Evolutionary conservation across 179 eudicot species (phyloP).

Genomic region (Beta corolliflora): DNA sequence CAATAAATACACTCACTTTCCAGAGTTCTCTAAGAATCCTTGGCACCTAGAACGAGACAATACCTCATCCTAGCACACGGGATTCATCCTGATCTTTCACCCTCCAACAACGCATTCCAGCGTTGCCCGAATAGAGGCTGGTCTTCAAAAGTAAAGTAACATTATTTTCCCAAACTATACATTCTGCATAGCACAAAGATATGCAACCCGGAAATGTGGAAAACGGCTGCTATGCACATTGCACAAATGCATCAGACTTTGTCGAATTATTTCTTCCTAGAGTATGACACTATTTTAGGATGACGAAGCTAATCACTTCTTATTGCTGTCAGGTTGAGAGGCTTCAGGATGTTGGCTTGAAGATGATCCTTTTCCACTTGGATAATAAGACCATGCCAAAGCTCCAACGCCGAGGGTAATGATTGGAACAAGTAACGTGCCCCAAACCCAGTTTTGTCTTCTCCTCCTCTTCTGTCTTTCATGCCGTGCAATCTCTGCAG

Average conservation of each 20-base stretch:
- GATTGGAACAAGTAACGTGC: conserved; percentile 67
- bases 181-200: conserved; percentile 37
- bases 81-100: background rate
- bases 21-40: background rate
- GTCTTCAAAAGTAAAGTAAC: conserved; percentile 9
- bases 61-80: conserved; percentile 17
- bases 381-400: conserved; percentile 77
- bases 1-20: conserved; percentile 8
- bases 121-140: conserved; percentile 3
- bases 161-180: conserved; percentile 40
- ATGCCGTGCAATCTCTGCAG: conserved; percentile 64
- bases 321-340: conserved; percentile 32
- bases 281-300: conserved; percentile 22
- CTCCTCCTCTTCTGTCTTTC: conserved; percentile 76
- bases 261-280: conserved; percentile 28
- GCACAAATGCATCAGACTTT: conserved; percentile 27
- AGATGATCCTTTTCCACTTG: conserved; percentile 58
- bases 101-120: conserved; percentile 23
- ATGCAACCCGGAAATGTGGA: conserved; percentile 25
- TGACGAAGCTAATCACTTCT: conserved; percentile 34
- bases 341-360: conserved; percentile 29
- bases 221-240: conserved; percentile 40
- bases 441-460: conserved; percentile 81
- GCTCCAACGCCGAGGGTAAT: conserved; percentile 70
- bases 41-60: conserved; percentile 13